Base-by-base conservation (phyloP, 208 protist genomes). In the Wallacemonas sp. region DNA sequence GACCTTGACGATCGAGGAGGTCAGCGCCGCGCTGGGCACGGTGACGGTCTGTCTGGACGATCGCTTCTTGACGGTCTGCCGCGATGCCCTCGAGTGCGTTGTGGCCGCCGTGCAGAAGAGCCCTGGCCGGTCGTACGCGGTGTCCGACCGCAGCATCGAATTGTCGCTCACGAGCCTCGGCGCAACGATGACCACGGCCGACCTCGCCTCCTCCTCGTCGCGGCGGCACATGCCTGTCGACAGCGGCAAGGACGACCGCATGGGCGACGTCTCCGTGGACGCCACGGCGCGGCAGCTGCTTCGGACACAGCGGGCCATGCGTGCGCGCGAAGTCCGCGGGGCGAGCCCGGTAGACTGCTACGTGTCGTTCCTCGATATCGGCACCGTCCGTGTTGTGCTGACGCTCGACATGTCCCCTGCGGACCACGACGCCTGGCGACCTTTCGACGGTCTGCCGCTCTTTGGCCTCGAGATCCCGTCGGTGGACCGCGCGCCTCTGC, bases 41-140 rank as follows among this genome's bases (percentile, higher is more conserved):
- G 54, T 87, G 12, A 68, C 52, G 4, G 42, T 93, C 33, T 67
- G 79, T 25, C 65, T 89, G n/a, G 41, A 77, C 33, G 87, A 93
- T 42, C 50, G 73, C 26, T 81, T 93, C 33, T 57, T 91, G 5
- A 41, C 28, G 7, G 52, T 59, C 4, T 59, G 52, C 20, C 52
- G 52, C 29, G 52, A 59, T 7, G 32, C 52, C 7, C 39, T 25
- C 11, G 20, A 4, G 7, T 57, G 49, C 28, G 25, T 33, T 12
- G 11, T 33, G 49, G n/a, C 20, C 12, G 49, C 49, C 5, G n/a
- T n/a, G n/a, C n/a, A n/a, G n/a, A n/a, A n/a, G n/a, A n/a, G n/a
- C n/a, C n/a, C n/a, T n/a, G n/a, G n/a, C n/a, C n/a, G n/a, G n/a
- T n/a, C n/a, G n/a, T n/a, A n/a, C n/a, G n/a, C n/a, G n/a, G n/a